Percentiles rank a stretch among this genome's conserved stretches.
phyloP scores from a whole-genome alignment of 2,329 filamentous ascomycete genomes.

The Trichoderma atroviride region DNA sequence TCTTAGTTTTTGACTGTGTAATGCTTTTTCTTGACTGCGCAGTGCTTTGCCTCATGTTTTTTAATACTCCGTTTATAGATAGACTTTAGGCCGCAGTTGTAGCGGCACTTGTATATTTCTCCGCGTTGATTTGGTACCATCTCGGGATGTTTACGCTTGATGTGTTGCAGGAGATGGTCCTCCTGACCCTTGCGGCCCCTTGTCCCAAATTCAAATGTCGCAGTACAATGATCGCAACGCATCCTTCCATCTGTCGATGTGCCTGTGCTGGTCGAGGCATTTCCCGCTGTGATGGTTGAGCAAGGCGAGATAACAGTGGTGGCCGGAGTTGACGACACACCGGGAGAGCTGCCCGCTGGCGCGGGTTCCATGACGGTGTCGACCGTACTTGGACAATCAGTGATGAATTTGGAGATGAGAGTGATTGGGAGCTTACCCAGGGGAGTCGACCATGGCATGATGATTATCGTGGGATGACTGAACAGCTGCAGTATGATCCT shows the following conservation, averaged over 20 bases:
- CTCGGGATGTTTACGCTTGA: not conserved
- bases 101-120: not conserved
- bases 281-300: not conserved
- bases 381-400: not conserved
- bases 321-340: not conserved
- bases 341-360: not conserved
- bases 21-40: not conserved
- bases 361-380: not conserved
- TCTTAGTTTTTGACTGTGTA: no score
- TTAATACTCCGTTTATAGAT: not conserved
- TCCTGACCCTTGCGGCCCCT: not conserved
- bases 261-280: not conserved
- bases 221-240: not conserved
- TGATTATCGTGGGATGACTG: not conserved
- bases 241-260: not conserved
- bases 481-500: not conserved
- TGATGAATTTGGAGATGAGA: not conserved
- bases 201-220: not conserved
- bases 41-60: not conserved
- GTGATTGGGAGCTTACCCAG: not conserved
- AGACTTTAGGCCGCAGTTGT: not conserved
- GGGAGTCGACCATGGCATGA: not conserved
- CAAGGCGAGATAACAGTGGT: not conserved
- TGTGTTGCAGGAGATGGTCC: not conserved
- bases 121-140: not conserved